Base-by-base conservation (phyloP, 441 rosid species). In the Macaranga tanarius region DNA sequence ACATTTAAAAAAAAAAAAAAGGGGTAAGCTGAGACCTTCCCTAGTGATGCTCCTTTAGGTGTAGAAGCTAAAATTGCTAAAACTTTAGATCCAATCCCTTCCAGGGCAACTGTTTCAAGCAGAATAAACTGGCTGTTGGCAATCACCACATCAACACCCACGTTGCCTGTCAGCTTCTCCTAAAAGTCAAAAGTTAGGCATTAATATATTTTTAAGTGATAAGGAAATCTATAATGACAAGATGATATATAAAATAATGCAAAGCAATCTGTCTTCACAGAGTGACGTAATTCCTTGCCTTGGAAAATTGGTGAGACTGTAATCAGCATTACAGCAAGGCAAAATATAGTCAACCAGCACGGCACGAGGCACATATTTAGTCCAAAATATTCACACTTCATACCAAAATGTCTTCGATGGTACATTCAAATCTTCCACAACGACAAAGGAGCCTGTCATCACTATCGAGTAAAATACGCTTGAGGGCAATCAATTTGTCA, bases 341-440 rank as follows among this genome's bases (percentile, higher is more conserved):
- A 69, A 23, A 58, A 55, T 11, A 8, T 56, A 31, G 73, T 65
- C 67, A 70, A 73, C 63, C 45, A 59, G 57, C 57, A 52, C 23
- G 5, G 57, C 17, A 8, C 70, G 31, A 34, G 11, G 48, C 59
- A 31, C 47, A 20, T 34, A 0, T 34, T 34, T 9, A 0, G 22
- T 58, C 57, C 52, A 68, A 28, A 45, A 69, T 12, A 54, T 79
- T 82, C 83, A 82, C 63, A 77, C 62, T 72, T 56, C 69, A 52
- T 58, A 61, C 69, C 72, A 20, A 65, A 34, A 25, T 34, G n/a
- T 17, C 12, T 25, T 70, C 67, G 40, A 15, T 52, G 42, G 52
- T 26, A 51, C 7, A 13, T 20, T 34, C 16, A 56, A 45, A 67
- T 62, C 55, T 71, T 51, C 42, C 2, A 23, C 54, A 31, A 51